Evolutionary conservation across 2,329 filamentous ascomycete species (phyloP).

Genomic region (Ilyonectria sp.): DNA sequence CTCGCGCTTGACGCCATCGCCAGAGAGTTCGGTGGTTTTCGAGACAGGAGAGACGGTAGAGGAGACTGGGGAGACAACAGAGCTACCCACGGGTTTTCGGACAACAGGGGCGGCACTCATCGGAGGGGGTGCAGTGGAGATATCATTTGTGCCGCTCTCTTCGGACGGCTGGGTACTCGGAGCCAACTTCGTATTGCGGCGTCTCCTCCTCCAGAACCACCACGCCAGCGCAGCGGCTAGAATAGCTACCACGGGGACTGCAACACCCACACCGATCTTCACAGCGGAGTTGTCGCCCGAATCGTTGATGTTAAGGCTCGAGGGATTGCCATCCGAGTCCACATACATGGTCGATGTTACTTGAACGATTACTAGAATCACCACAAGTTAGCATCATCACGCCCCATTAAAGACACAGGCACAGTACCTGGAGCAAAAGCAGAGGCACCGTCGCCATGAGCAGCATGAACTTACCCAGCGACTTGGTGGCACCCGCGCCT

Average conservation of each 20-base stretch:
- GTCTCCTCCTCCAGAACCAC: constrained; percentile 37
- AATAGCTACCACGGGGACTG: constrained; percentile 35
- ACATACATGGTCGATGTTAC: constrained; percentile 44
- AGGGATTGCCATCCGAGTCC: constrained; percentile 40
- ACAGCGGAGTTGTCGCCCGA: constrained; percentile 28
- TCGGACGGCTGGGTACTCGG: constrained; percentile 27
- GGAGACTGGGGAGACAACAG: constrained; percentile 41
- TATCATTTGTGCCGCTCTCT: constrained; percentile 25
- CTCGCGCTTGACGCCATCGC: constrained; percentile 32
- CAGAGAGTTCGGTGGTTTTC: constrained; percentile 41
- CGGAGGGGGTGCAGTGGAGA: constrained; percentile 13
- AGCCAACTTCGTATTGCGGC: constrained; percentile 22
- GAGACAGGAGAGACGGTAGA: constrained; percentile 36
- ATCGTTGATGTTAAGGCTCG: constrained; percentile 23
- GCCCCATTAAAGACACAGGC: constrained; percentile 10
- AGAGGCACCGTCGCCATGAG: constrained; percentile 45
- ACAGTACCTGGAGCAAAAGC: constrained; percentile 49
- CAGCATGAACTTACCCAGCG: constrained; percentile 50
- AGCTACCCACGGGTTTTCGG: constrained; percentile 39
- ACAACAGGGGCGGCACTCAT: constrained; percentile 30
- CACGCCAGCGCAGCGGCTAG: constrained; percentile 29
- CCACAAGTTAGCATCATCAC: constrained; percentile 15
- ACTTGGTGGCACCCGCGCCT: constrained; percentile 38
- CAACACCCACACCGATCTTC: constrained; percentile 43
- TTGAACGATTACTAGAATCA: constrained; percentile 42